Base-by-base conservation (phyloP, 352 stramenopile species). In the Phytophthora meadii region DNA sequence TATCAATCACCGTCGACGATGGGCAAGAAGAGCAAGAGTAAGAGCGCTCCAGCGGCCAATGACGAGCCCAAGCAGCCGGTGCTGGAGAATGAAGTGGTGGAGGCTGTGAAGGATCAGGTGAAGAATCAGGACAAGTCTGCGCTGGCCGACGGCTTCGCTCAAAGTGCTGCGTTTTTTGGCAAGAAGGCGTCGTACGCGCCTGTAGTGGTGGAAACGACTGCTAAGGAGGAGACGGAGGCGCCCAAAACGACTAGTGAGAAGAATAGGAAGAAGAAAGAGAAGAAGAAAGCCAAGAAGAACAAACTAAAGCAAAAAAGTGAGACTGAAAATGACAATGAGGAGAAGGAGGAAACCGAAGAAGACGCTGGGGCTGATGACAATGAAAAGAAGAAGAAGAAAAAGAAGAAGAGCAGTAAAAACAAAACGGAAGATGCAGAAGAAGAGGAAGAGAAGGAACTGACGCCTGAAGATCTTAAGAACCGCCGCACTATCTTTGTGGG, bases 401-500 rank as follows among this genome's bases (percentile, higher is more conserved):
- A 55, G 14, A 76, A 73, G 14, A 72, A 67, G 9, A 42, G 39
- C 3, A 68, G 68, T 19, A 65, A 70, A 32, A 51, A 60, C 24
- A 30, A 57, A 2, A 28, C 27, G n/a, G 54, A 63, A 10, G 27
- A 22, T 12, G 37, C 59, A 27, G 41, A 61, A 14, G 34, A 44
- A 25, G 45, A 64, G 15, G 30, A 68, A 27, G 28, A 65, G 40
- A 59, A 81, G 40, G 68, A 74, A 17, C 63, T 19, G 22, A 56
- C 57, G 6, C 57, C 42, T 9, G 75, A 84, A n/a, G 68, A 82
- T 30, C 78, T 86, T n/a, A 94, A 95, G 64, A 72, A 63, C 15
- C 66, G 68, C n/a, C 87, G 90, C 28, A 97, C 90, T 1, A 76
- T 98, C 12, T 98, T 98, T 60, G 91, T 98, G 15, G 93, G 93